Evolutionary conservation across 2,329 filamentous ascomycete genomes (phyloP).

Genomic region (Plectosphaerella plurivora): DNA sequence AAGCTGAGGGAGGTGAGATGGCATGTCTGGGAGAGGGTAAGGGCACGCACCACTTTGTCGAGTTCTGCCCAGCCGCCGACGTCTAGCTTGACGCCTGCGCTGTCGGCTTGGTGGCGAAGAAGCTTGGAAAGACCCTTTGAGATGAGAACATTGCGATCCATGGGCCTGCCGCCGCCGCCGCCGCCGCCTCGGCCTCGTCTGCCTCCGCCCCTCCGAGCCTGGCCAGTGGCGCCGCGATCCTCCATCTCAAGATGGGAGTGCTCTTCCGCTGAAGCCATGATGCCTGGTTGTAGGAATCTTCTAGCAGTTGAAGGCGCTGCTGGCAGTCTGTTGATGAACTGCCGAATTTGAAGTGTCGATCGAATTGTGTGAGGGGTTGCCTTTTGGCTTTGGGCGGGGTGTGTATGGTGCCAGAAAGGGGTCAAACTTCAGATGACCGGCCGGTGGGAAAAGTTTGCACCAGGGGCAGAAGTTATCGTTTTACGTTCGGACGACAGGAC

Average conservation of each 20-base stretch:
- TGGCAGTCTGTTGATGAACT: too few species aligned
- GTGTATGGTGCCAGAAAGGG: too few species aligned
- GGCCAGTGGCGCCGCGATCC: constrained; percentile 10
- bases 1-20: constrained; percentile 30
- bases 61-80: constrained; percentile 55
- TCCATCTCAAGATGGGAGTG: constrained; percentile 6
- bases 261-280: neutral
- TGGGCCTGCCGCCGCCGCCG: constrained; percentile 22
- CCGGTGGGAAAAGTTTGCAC: too few species aligned
- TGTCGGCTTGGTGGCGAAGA: constrained; percentile 51
- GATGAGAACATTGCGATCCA: constrained; percentile 40
- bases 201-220: constrained; percentile 17
- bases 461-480: too few species aligned
- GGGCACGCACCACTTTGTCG: constrained; percentile 50
- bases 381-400: too few species aligned
- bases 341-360: too few species aligned
- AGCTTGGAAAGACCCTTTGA: constrained; percentile 51
- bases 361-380: too few species aligned
- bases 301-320: too few species aligned
- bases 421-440: too few species aligned
- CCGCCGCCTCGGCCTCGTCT: constrained; percentile 21
- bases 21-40: neutral
- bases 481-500: too few species aligned
- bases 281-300: neutral
- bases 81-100: constrained; percentile 54